Evolutionary conservation across 129 eudicot genomes (phyloP).

Genomic region (Escallonia rubra): DNA sequence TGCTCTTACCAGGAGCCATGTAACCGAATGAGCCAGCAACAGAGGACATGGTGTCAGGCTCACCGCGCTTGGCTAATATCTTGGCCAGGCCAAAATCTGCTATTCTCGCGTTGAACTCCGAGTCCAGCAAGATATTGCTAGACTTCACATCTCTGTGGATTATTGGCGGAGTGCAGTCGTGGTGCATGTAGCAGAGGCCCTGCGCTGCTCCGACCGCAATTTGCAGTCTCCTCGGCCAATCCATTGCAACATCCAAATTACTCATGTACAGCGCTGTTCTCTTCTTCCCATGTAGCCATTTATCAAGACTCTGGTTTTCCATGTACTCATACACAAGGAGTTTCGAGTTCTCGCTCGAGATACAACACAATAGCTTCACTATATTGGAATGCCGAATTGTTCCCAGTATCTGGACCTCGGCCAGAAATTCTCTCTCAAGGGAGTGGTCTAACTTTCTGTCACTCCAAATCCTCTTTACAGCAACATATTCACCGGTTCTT

Average conservation of each 20-base stretch:
- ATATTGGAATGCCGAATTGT: conserved; percentile 79
- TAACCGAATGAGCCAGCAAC: conserved; percentile 85
- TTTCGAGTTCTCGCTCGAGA: conserved; percentile 80
- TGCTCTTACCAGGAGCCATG: conserved; percentile 78
- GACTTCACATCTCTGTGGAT: conserved; percentile 80
- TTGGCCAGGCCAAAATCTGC: conserved; percentile 84
- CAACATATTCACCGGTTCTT: conserved; percentile 48
- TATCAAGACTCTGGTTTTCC: conserved; percentile 88
- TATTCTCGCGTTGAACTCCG: conserved; percentile 55
- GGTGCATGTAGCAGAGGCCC: conserved; percentile 83
- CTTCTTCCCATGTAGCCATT: conserved; percentile 69
- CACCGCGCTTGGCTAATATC: conserved; percentile 46
- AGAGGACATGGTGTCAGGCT: conserved; percentile 58
- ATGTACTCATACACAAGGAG: conserved; percentile 90
- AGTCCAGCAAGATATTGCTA: conserved; percentile 69
- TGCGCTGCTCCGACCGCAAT: conserved; percentile 77
- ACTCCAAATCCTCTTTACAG: conserved; percentile 75
- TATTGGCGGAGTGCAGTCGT: conserved; percentile 65
- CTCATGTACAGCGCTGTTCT: conserved; percentile 11
- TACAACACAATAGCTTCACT: conserved; percentile 74
- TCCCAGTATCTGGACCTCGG: conserved; percentile 79
- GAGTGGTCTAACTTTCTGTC: conserved; percentile 30
- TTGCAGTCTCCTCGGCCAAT: conserved; percentile 72
- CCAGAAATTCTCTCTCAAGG: conserved; percentile 65
- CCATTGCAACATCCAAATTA: conserved; percentile 28